Evolutionary conservation across 768 basidiomycete genomes (phyloP).

Genomic region (Kwoniella dendrophila): DNA sequence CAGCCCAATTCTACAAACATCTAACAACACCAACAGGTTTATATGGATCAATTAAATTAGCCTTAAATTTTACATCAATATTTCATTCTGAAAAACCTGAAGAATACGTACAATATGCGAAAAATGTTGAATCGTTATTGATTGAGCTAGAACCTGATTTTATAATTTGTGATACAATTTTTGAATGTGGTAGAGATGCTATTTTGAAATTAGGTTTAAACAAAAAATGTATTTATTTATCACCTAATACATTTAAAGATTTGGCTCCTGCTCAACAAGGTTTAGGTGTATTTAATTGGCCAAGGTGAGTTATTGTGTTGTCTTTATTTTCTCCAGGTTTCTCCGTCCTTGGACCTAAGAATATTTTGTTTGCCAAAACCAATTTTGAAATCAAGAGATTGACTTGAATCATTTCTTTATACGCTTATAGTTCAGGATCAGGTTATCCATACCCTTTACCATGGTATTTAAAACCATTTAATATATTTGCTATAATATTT

Average conservation of each 20-base stretch:
- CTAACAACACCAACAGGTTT: conserved; percentile 1
- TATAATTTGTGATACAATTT: conserved; percentile 22
- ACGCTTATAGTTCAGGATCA: not conserved
- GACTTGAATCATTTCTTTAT: not conserved
- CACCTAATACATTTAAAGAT: conserved; percentile 32
- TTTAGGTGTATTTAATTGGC: conserved; percentile 14
- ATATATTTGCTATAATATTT: conserved; percentile 16
- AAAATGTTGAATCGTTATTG: conserved; percentile 4
- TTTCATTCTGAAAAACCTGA: conserved; percentile 10
- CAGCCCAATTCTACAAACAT: not conserved
- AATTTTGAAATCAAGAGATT: no score
- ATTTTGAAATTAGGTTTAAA: conserved; percentile 8
- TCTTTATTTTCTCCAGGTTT: not conserved
- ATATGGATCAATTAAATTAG: not conserved
- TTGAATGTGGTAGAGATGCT: conserved; percentile 28
- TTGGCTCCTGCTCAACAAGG: conserved; percentile 20
- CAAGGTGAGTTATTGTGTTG: conserved; percentile 21
- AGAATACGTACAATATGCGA: conserved; percentile 27
- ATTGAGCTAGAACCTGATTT: conserved; percentile 18
- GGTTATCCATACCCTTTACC: conserved; percentile 29
- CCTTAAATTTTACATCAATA: not conserved
- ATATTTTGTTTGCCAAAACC: no score
- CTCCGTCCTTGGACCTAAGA: not conserved
- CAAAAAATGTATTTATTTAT: conserved; percentile 10
- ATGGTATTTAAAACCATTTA: conserved; percentile 19